A percentile compares a stretch with the other conserved stretches of the same genome.
Conservation (phyloP, 768 basidiomycete species). For the Suillus placidus region DNA sequence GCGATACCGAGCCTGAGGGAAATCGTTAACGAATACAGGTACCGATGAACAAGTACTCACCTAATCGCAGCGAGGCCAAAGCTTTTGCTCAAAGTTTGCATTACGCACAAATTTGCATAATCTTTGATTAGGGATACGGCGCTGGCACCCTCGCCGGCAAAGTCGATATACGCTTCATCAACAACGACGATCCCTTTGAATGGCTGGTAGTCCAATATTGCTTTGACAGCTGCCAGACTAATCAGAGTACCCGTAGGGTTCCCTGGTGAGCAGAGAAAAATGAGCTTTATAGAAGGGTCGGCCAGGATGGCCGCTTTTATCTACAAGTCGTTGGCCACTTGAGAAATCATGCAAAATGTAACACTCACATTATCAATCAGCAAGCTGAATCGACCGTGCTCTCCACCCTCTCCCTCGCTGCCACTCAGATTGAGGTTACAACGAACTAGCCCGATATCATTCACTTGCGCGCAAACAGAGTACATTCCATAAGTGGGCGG, state of each 20-base stretch:
- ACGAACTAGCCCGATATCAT: conserved; percentile 84
- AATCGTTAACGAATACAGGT: not conserved
- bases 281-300: conserved; percentile 82
- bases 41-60: conserved; percentile 44
- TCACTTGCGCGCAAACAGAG: conserved; percentile 90
- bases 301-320: conserved; percentile 68
- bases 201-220: conserved; percentile 72
- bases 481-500: conserved; percentile 99
- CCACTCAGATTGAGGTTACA: conserved; percentile 68
- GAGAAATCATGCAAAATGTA: conserved; percentile 8
- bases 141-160: conserved; percentile 62
- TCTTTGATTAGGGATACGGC: conserved; percentile 73
- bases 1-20: conserved; percentile 79
- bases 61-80: conserved; percentile 96
- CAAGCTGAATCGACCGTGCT: conserved; percentile 71
- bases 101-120: conserved; percentile 89
- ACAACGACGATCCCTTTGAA: conserved; percentile 93
- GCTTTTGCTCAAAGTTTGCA: conserved; percentile 95
- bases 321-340: conserved; percentile 39
- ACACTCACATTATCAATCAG: conserved; percentile 68
- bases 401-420: conserved; percentile 71
- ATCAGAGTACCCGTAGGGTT: conserved; percentile 94
- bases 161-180: conserved; percentile 98
- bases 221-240: conserved; percentile 65
- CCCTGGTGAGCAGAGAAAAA: conserved; percentile 96